phyloP scores from a whole-genome alignment of 2,329 filamentous ascomycete species.

The Davidsoniella eucalypti region DNA sequence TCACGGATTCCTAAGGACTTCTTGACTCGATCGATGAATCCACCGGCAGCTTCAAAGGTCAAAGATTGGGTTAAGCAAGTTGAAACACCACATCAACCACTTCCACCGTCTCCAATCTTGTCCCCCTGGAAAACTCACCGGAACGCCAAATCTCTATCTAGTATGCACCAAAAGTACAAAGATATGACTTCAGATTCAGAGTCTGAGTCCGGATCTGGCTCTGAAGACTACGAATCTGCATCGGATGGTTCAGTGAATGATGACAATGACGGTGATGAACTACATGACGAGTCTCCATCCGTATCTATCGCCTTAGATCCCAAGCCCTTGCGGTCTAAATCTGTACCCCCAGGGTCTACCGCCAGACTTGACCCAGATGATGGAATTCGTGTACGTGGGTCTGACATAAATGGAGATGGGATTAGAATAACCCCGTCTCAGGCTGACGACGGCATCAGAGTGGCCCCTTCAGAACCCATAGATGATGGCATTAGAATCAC shows the following conservation, averaged over 20 bases:
- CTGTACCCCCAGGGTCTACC: neutral
- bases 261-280: neutral
- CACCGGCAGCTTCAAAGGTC: constrained; percentile 41
- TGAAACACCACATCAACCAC: constrained; percentile 24
- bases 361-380: constrained; percentile 17
- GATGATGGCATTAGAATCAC: constrained; percentile 15
- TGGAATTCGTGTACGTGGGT: constrained; percentile 16
- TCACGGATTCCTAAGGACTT: constrained; percentile 41
- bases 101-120: neutral
- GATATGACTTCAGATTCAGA: constrained; percentile 1
- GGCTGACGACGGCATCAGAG: constrained; percentile 27
- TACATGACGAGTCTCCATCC: neutral
- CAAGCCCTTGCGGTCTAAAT: neutral
- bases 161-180: constrained; percentile 3
- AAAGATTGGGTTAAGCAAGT: constrained; percentile 44
- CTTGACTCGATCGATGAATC: constrained; percentile 35
- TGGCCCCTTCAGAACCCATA: constrained; percentile 21
- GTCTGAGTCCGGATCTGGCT: neutral
- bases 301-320: neutral
- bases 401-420: constrained; percentile 1
- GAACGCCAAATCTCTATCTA: constrained; percentile 10
- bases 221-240: constrained; percentile 2
- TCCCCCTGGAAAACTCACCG: constrained; percentile 5
- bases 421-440: constrained; percentile 4
- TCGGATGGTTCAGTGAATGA: neutral